Evolutionary conservation across 768 basidiomycete species (phyloP).

Genomic region (Lepiota venenata): DNA sequence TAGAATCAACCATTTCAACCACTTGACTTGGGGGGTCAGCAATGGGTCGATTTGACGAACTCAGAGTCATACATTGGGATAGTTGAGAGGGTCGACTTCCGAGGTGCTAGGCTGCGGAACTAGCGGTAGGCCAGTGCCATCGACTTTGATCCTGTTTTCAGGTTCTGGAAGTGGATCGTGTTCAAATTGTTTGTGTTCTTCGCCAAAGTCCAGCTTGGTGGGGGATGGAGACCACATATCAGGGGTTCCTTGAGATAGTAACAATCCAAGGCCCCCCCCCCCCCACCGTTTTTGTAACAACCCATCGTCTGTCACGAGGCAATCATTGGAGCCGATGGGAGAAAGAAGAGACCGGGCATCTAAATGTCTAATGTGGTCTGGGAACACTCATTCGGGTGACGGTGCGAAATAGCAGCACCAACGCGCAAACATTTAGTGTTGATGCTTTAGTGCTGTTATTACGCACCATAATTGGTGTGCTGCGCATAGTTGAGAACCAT

Average conservation of each 20-base stretch:
- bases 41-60: background rate
- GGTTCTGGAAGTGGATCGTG: background rate
- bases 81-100: conserved; percentile 37
- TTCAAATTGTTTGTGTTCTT: background rate
- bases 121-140: conserved; percentile 4
- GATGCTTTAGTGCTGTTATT: too few relatives aligned
- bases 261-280: background rate
- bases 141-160: background rate
- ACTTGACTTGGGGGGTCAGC: conserved; percentile 18
- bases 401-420: too few relatives aligned
- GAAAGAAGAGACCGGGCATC: background rate
- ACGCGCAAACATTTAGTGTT: too few relatives aligned
- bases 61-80: conserved; percentile 26
- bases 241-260: background rate
- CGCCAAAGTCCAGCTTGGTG: background rate
- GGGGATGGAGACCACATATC: background rate
- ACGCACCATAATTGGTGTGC: too few relatives aligned
- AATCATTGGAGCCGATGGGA: background rate
- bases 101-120: conserved; percentile 6
- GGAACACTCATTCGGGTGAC: too few relatives aligned
- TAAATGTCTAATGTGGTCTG: too few relatives aligned
- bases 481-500: too few relatives aligned
- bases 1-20: conserved; percentile 32
- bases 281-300: conserved; percentile 4
- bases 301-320: conserved; percentile 2